These are phyloP conservation scores for Galerina sulciceps DNA, from an alignment of 768 basidiomycete genomes.

Conservation along the genomic window DNA sequence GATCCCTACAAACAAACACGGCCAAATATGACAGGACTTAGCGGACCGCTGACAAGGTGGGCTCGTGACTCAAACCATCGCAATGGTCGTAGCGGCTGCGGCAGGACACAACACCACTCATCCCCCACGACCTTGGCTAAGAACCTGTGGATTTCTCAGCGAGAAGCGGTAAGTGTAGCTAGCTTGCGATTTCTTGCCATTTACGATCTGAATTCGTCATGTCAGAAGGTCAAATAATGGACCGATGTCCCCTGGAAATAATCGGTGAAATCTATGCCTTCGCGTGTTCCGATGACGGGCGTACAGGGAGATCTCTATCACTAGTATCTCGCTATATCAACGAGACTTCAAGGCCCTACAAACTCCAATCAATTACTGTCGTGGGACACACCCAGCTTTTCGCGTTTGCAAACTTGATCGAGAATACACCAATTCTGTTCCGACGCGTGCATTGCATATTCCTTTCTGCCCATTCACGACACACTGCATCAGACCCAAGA, in stretches of 20 bases:
- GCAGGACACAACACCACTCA: no score
- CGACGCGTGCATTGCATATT: constrained; percentile 23
- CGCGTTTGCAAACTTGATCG: constrained; percentile 29
- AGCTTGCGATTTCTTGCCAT: no score
- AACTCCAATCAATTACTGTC: constrained; percentile 34
- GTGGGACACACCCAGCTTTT: constrained; percentile 29
- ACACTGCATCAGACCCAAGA: constrained; percentile 17
- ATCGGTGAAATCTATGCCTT: constrained; percentile 27
- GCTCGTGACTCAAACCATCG: no score
- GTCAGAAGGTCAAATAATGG: constrained; percentile 6
- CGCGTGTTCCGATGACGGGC: constrained; percentile 39
- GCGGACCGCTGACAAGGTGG: no score
- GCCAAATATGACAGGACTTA: not conserved
- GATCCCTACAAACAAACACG: not conserved
- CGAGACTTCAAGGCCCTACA: constrained; percentile 27
- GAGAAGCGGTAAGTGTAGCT: no score
- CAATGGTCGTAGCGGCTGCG: no score
- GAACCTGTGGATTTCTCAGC: no score
- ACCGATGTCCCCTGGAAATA: constrained; percentile 22
- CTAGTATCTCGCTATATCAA: constrained; percentile 36
- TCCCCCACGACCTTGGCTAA: no score
- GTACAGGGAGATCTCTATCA: constrained; percentile 39
- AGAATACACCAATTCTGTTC: constrained; percentile 18
- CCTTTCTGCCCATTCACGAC: constrained; percentile 23
- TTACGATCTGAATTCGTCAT: no score